phyloP scores from a whole-genome alignment of 2,329 filamentous ascomycete species.

The Penicillium frequentans region DNA sequence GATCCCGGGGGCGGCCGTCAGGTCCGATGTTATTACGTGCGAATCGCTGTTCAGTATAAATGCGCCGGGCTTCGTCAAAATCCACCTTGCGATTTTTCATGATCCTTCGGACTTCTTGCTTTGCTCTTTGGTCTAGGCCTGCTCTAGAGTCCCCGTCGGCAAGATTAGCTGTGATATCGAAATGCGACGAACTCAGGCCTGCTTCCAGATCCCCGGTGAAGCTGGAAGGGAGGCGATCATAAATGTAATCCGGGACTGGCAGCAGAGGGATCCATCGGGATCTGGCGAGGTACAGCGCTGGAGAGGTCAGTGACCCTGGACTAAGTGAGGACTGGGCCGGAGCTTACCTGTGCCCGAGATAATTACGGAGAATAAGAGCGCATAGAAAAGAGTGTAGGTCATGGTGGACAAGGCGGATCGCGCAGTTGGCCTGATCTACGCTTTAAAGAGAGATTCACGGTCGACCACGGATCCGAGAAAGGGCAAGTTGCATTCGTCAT shows the following conservation, averaged over 20 bases:
- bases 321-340: neutral
- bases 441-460: neutral
- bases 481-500: neutral
- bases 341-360: constrained; percentile 66
- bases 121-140: constrained; percentile 77
- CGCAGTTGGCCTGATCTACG: neutral
- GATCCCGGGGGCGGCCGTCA: constrained; percentile 84
- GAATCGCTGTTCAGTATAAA: constrained; percentile 84
- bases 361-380: constrained; percentile 69
- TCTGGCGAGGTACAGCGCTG: constrained; percentile 78
- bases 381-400: constrained; percentile 75
- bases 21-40: constrained; percentile 82
- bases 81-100: constrained; percentile 82
- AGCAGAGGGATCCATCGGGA: constrained; percentile 71
- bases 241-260: constrained; percentile 67
- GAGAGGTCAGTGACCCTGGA: constrained; percentile 1
- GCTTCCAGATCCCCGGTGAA: constrained; percentile 87
- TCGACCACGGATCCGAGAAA: neutral
- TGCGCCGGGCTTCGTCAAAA: constrained; percentile 87
- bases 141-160: constrained; percentile 73
- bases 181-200: constrained; percentile 78
- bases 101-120: constrained; percentile 79
- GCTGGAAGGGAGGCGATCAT: constrained; percentile 71
- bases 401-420: constrained; percentile 49
- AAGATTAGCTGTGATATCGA: constrained; percentile 80